Evolutionary conservation across 2,329 filamentous ascomycete genomes (phyloP).

Genomic region (Aureobasidium leucospermi): DNA sequence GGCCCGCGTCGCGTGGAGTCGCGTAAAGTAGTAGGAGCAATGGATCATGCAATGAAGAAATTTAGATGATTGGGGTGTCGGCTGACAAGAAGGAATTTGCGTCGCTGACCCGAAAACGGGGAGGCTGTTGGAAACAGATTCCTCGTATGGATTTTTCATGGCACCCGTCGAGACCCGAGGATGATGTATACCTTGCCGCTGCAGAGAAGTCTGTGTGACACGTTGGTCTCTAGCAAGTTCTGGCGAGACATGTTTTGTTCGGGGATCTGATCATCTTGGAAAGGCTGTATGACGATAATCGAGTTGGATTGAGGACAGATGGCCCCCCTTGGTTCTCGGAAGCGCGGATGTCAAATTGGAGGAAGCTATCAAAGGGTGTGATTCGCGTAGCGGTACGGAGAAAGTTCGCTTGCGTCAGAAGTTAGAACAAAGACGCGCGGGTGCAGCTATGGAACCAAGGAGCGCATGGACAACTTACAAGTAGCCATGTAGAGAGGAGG

Average conservation of each 20-base stretch:
- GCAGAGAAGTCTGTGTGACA: slow-evolving; percentile 2
- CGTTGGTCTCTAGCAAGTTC: not conserved
- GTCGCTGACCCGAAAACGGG: slow-evolving; percentile 6
- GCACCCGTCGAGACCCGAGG: not conserved
- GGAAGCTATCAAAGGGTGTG: not conserved
- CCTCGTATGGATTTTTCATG: not conserved
- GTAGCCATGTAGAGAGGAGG: not conserved
- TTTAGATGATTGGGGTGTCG: not conserved
- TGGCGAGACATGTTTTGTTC: not conserved
- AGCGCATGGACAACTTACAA: not conserved
- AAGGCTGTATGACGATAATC: not conserved
- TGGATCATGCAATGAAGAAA: not conserved
- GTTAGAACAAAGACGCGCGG: slow-evolving; percentile 11
- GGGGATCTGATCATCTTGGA: not conserved
- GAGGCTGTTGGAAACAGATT: slow-evolving; percentile 6
- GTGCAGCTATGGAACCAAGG: slow-evolving; percentile 1
- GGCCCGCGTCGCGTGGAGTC: slow-evolving; percentile 8
- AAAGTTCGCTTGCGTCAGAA: slow-evolving; percentile 11
- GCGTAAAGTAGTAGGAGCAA: not conserved
- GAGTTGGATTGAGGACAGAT: slow-evolving; percentile 9
- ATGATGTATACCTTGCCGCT: slow-evolving; percentile 5
- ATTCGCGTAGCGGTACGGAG: slow-evolving; percentile 9
- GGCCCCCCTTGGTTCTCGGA: slow-evolving; percentile 3
- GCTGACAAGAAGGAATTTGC: slow-evolving; percentile 6
- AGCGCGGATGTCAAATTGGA: slow-evolving; percentile 13